phyloP scores from a whole-genome alignment of 345 rosid genomes.

The Pistacia vera region DNA sequence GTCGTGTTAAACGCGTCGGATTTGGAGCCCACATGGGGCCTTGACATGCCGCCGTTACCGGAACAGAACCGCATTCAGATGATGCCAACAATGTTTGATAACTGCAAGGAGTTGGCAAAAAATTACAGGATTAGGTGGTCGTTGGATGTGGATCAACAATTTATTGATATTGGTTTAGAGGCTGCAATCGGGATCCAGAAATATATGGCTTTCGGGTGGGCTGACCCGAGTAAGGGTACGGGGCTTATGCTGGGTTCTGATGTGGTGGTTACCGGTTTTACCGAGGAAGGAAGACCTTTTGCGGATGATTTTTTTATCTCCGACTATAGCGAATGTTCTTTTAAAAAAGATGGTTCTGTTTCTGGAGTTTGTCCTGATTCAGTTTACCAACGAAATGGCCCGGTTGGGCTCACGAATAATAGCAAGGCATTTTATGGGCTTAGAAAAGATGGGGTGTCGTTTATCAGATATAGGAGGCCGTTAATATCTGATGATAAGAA shows the following conservation, averaged over 20 bases:
- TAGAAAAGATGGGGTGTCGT: conserved; percentile 91
- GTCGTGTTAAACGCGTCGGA: conserved; percentile 49
- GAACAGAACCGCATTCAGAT: conserved; percentile 12
- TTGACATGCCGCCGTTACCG: conserved; percentile 42
- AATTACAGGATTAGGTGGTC: conserved; percentile 79
- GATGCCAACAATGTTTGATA: conserved; percentile 77
- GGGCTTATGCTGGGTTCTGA: conserved; percentile 78
- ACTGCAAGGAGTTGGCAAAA: conserved; percentile 68
- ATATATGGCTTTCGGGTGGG: conserved; percentile 98
- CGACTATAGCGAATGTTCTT: conserved; percentile 63
- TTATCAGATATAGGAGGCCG: conserved; percentile 73
- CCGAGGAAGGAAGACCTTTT: conserved; percentile 73
- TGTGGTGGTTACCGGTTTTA: conserved; percentile 74
- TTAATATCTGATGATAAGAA: conserved; percentile 60
- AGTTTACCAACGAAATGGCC: conserved; percentile 49
- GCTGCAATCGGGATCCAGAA: conserved; percentile 60
- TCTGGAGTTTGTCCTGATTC: conserved; percentile 90
- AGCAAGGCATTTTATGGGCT: conserved; percentile 82
- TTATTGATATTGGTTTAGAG: conserved; percentile 81
- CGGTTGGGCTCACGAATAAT: conserved; percentile 63
- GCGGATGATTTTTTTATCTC: conserved; percentile 88
- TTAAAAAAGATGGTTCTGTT: conserved; percentile 59
- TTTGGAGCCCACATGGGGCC: conserved; percentile 21
- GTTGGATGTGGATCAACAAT: conserved; percentile 53
- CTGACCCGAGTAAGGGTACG: conserved; percentile 46